phyloP scores from a whole-genome alignment of 2,329 filamentous ascomycete species.

The Penicillium concentricum region DNA sequence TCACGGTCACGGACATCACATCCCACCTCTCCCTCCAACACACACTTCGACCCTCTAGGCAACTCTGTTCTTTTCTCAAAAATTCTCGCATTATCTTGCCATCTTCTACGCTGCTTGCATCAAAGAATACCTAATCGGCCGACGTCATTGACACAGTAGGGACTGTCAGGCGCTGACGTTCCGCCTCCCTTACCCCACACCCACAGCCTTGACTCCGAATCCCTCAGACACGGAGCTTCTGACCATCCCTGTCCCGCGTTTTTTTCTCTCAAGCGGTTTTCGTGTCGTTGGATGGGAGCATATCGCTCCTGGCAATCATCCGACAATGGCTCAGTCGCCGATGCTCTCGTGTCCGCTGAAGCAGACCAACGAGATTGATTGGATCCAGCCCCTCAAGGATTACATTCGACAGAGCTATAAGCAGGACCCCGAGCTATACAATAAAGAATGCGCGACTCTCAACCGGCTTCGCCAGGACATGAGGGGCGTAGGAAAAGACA shows the following conservation, averaged over 20 bases:
- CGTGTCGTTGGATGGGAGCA: constrained; percentile 35
- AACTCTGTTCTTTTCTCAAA: constrained; percentile 6
- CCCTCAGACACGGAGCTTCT: constrained; percentile 17
- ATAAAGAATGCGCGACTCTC: constrained; percentile 90
- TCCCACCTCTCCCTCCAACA: constrained; percentile 17
- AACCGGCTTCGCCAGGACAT: constrained; percentile 97
- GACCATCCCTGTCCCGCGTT: constrained; percentile 12
- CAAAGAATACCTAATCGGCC: not conserved
- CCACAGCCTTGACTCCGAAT: constrained; percentile 23
- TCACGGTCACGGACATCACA: constrained; percentile 20
- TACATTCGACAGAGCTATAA: constrained; percentile 94
- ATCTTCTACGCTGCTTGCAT: not conserved
- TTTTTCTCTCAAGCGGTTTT: not conserved
- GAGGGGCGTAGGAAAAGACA: constrained; percentile 95
- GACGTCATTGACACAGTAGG: constrained; percentile 22
- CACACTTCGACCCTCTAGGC: constrained; percentile 8
- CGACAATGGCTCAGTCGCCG: constrained; percentile 74
- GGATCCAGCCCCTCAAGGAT: constrained; percentile 84
- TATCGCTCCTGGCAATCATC: constrained; percentile 34
- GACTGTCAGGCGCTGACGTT: constrained; percentile 18
- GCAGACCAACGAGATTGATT: constrained; percentile 97
- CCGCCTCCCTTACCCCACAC: constrained; percentile 27
- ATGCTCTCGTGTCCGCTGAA: constrained; percentile 95
- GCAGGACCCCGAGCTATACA: constrained; percentile 94
- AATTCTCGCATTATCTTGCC: not conserved